A percentile compares a stretch with the other conserved stretches of the same genome.
Evolutionary conservation across 1,139 yeast species (phyloP).

Genomic region (Diutina pseudorugosa): DNA sequence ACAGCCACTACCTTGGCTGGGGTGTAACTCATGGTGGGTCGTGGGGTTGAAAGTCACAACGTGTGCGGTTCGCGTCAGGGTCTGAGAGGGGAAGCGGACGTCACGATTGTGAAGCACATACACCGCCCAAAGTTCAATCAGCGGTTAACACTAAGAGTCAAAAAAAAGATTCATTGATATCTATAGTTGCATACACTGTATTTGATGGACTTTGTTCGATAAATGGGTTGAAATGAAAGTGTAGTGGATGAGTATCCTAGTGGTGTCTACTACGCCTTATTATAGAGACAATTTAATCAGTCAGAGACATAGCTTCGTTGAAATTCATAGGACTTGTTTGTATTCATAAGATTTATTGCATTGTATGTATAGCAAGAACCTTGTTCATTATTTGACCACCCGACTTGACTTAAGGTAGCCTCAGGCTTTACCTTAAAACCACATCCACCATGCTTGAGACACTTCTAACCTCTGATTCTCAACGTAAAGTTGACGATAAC

Average conservation of each 20-base stretch:
- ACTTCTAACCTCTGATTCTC: conserved; percentile 47
- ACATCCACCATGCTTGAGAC: background rate
- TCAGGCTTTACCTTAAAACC: background rate
- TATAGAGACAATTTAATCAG: too few relatives aligned
- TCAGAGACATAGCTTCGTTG: too few relatives aligned
- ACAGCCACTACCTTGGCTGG: conserved; percentile 10
- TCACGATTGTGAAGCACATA: background rate
- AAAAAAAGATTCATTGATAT: too few relatives aligned
- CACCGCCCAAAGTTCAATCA: too few relatives aligned
- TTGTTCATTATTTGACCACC: background rate
- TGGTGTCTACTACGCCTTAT: too few relatives aligned
- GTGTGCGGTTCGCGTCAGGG: background rate
- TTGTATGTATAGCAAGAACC: background rate
- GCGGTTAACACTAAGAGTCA: too few relatives aligned
- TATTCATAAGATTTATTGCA: too few relatives aligned
- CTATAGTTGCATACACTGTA: too few relatives aligned
- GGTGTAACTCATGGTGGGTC: background rate
- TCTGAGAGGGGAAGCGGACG: background rate
- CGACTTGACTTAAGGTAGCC: background rate
- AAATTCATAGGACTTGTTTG: too few relatives aligned
- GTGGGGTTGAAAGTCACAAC: background rate
- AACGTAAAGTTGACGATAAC: conserved; percentile 84
- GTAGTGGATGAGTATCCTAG: too few relatives aligned
- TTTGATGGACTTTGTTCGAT: too few relatives aligned
- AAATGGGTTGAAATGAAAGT: too few relatives aligned